Base-by-base conservation (phyloP, 202 grass and related monocot species). In the Hordeum pubiflorum region DNA sequence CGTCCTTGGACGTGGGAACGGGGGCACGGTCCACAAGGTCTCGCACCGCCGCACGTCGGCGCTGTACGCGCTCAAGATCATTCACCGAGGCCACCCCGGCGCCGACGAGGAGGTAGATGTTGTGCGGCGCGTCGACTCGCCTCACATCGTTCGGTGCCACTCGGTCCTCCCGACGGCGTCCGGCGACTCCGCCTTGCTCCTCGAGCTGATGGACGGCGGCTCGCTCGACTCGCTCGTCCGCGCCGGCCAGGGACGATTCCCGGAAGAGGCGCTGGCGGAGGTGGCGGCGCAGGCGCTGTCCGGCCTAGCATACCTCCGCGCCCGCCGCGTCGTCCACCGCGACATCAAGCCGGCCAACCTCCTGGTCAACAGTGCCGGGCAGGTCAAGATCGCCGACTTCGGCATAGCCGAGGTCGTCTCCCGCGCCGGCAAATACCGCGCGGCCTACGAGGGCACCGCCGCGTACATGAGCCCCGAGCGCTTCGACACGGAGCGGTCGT, bases 391-490 rank as follows among this genome's bases (percentile, higher is more conserved):
- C 43, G 89, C 85, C 31, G 93, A 92, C 79, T 92, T 95, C 80
- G 93, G 93, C 2, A 81, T 95, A 10, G 87, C 89, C 61, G 88
- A 50, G 79, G 84, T 92, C 10, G 80, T 95, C 40, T 48, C 63
- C 23, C 75, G 87, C 6, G 85, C 82, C 2, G 67, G 89, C 55
- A 80, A 72, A 3, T 84, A 87, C 59, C 26, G 59, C 59, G 59
- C 59, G n/a, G 78, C 81, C 13, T 90, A 93, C 69, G 87, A 77
- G 39, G 94, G 94, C 32, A 93, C 91, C 0, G 75, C 89, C 12
- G 94, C 91, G 32, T 97, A 97, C 82, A 97, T 97, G 94, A 97
- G 91, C 63, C 94, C 94, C 0, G 94, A 97, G 78, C 73, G 94
- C 1, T 90, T 97, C 63, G 94, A 97, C 46, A 69, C 89, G 32